phyloP scores from a whole-genome alignment of 2,329 filamentous ascomycete species.

The Fonsecaea multimorphosa region DNA sequence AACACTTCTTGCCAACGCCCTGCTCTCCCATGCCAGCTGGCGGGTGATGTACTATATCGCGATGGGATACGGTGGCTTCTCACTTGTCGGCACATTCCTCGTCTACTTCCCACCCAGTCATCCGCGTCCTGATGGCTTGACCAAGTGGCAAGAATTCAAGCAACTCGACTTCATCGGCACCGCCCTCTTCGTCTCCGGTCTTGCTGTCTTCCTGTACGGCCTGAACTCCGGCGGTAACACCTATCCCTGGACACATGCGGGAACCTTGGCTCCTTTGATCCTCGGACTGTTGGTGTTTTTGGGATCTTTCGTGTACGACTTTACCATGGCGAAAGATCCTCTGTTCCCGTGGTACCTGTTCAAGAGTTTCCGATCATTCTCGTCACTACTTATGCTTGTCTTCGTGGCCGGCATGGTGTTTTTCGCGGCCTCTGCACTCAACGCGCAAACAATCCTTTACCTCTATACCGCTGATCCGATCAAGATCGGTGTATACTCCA shows the following conservation, averaged over 20 bases:
- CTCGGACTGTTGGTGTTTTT: slow-evolving; percentile 50
- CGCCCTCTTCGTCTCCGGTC: slow-evolving; percentile 56
- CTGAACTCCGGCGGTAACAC: slow-evolving; percentile 38
- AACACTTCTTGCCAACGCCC: slow-evolving; percentile 31
- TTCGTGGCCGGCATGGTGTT: slow-evolving; percentile 35
- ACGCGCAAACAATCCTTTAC: slow-evolving; percentile 31
- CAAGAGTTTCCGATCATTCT: slow-evolving; percentile 33
- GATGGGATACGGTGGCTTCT: slow-evolving; percentile 60
- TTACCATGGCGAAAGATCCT: slow-evolving; percentile 49
- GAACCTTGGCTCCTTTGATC: slow-evolving; percentile 51
- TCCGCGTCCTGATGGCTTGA: slow-evolving; percentile 54
- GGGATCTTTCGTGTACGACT: slow-evolving; percentile 48
- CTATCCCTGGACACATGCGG: slow-evolving; percentile 48
- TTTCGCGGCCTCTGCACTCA: slow-evolving; percentile 32
- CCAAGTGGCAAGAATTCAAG: slow-evolving; percentile 49
- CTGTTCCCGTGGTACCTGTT: slow-evolving; percentile 51
- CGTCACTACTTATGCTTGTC: slow-evolving; percentile 32
- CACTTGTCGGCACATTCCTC: slow-evolving; percentile 54
- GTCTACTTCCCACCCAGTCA: slow-evolving; percentile 58
- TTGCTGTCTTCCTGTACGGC: slow-evolving; percentile 60
- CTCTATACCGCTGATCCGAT: slow-evolving; percentile 30
- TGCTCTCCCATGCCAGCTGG: slow-evolving; percentile 55
- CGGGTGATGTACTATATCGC: slow-evolving; percentile 61
- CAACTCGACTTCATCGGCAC: slow-evolving; percentile 61
- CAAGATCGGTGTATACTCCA: slow-evolving; percentile 35